Percentiles rank a stretch among this genome's conserved stretches.
phyloP scores from a whole-genome alignment of 139 green algal genomes.

The Diplosphaera chodatii region DNA sequence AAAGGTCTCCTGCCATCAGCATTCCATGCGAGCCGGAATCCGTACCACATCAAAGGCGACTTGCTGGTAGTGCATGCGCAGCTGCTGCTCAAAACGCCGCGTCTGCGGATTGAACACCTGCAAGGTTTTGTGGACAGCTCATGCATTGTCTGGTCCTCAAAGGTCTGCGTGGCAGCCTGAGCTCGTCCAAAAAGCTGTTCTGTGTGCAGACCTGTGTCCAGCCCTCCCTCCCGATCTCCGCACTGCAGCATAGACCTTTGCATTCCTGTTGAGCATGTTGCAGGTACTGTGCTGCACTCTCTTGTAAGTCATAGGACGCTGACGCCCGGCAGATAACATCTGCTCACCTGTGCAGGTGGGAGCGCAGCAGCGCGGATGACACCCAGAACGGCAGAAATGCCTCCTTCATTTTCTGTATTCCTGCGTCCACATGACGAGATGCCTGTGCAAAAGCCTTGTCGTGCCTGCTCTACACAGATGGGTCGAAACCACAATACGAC shows the following conservation, averaged over 20 bases:
- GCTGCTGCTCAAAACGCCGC: slow-evolving; percentile 3
- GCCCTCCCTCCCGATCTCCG: not conserved
- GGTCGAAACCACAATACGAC: not conserved
- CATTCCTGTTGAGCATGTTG: too few relatives aligned
- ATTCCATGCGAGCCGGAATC: too few relatives aligned
- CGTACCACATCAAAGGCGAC: not conserved
- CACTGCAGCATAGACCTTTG: not conserved
- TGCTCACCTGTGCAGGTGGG: not conserved
- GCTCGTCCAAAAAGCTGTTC: too few relatives aligned
- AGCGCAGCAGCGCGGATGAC: not conserved
- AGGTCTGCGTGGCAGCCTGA: too few relatives aligned
- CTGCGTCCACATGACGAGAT: not conserved
- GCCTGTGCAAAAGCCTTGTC: too few relatives aligned
- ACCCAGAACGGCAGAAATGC: slow-evolving; percentile 9
- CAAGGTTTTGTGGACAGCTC: too few relatives aligned
- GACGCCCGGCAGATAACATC: too few relatives aligned
- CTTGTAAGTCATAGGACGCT: too few relatives aligned
- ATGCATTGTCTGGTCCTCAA: too few relatives aligned
- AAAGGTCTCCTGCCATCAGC: too few relatives aligned
- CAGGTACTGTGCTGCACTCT: too few relatives aligned
- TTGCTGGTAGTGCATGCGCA: not conserved
- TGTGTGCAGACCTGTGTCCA: not conserved
- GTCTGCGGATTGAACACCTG: not conserved
- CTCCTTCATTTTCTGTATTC: slow-evolving; percentile 12
- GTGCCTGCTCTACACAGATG: too few relatives aligned